Conservation (phyloP, 2,329 filamentous ascomycete species). For the Xenoacremonium recifei region DNA sequence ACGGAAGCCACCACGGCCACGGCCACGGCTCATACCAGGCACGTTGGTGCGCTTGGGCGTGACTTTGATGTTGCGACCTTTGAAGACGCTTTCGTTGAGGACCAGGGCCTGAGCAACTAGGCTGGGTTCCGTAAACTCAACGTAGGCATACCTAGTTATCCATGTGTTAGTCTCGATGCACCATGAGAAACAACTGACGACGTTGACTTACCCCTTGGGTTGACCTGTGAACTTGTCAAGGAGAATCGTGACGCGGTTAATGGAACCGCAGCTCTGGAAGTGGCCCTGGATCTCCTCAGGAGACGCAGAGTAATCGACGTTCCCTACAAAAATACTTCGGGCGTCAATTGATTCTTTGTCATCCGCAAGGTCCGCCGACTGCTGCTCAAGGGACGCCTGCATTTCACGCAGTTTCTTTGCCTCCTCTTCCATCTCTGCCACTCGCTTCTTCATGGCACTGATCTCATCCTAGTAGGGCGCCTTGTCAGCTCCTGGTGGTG, state of each 20-base stretch:
- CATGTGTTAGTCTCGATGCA: constrained; percentile 13
- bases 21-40: constrained; percentile 85
- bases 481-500: constrained; percentile 30
- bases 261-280: constrained; percentile 94
- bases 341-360: constrained; percentile 95
- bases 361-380: constrained; percentile 78
- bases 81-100: constrained; percentile 94
- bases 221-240: constrained; percentile 98
- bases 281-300: constrained; percentile 96
- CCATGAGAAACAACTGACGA: background rate
- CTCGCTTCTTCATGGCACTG: constrained; percentile 79
- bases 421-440: constrained; percentile 89
- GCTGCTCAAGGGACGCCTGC: constrained; percentile 82
- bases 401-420: constrained; percentile 83
- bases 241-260: constrained; percentile 96
- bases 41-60: constrained; percentile 93
- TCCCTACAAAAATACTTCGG: constrained; percentile 96
- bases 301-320: constrained; percentile 95
- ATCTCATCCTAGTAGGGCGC: constrained; percentile 68
- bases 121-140: constrained; percentile 94
- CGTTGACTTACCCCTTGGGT: constrained; percentile 82
- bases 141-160: constrained; percentile 82
- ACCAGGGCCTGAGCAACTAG: constrained; percentile 91
- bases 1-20: constrained; percentile 57
- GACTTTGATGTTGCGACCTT: constrained; percentile 94